Evolutionary conservation across 1,139 yeast species (phyloP), one percentile per base, ranked within the genome.

Genomic region (Yamadazyma diospyri): DNA sequence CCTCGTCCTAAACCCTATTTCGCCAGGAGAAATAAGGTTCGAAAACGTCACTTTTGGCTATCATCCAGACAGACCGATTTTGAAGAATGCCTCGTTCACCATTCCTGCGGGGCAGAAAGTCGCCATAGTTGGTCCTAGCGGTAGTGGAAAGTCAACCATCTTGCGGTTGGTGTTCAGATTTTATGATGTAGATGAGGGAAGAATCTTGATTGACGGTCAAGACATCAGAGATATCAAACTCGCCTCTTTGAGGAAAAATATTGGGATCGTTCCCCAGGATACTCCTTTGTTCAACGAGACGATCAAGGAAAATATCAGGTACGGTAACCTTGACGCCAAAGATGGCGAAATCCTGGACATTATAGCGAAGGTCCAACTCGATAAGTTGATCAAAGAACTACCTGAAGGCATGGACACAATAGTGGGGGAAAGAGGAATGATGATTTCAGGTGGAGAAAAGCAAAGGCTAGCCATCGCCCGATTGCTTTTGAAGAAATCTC

Each of bases 391-490:
- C 14, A 49, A 58, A 5, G 86, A 81, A 32, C 63, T 92, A 29
- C 97, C 98, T 0, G 84, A 85, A 10, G 97, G 97, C 1, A 66
- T 74, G 27, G 66, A 81, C 23, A 92, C 98, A 0, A 69, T 85
- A 35, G 98, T 92, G n/a, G 99, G 99, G 32, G 99, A 94, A 58
- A 69, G 99, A 47, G 98, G 99, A 15, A 72, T 92, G 73, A 92
- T 92, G 98, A 88, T 92, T 30, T 87, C 97, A 8, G 98, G 99
- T 10, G 99, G 99, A 37, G 98, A 92, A 57, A 89, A 94, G 55
- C 99, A 92, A 58, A 69, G 99, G 42, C 67, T 92, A 34, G 98
- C 98, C 0, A 87, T 92, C 47, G 94, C 97, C 1, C 69, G 99
- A 45, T 76, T 92, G 13, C 60, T 92, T 29, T 63, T 92, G 46